Evolutionary conservation across 768 basidiomycete species (phyloP).

Genomic region (Astraeus odoratus): DNA sequence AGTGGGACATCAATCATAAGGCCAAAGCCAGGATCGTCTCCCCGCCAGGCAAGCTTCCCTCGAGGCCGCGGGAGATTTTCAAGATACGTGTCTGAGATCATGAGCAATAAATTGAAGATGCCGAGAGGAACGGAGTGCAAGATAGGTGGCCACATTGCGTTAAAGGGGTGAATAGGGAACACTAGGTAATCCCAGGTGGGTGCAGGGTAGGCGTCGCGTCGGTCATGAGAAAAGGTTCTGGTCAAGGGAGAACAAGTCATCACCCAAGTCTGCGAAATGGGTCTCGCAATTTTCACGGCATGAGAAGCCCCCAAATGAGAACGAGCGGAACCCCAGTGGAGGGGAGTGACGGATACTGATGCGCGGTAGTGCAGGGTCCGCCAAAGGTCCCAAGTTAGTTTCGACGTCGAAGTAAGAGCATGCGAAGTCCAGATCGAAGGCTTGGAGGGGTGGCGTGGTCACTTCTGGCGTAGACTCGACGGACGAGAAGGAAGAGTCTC

Average conservation of each 20-base stretch:
- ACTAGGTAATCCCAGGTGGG: conserved; percentile 16
- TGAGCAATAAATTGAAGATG: conserved; percentile 14
- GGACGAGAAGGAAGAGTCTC: conserved; percentile 46
- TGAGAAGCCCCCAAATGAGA: conserved; percentile 36
- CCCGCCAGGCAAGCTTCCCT: conserved; percentile 6
- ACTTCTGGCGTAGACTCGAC: conserved; percentile 53
- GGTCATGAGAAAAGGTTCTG: conserved; percentile 45
- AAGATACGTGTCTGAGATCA: conserved; percentile 13
- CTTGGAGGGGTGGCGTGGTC: conserved; percentile 31
- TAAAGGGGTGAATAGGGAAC: conserved; percentile 23
- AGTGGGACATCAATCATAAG: conserved; percentile 19
- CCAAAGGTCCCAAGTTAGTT: conserved; percentile 21
- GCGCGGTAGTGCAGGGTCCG: conserved; percentile 16
- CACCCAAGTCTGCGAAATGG: conserved; percentile 36
- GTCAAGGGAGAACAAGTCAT: conserved; percentile 33
- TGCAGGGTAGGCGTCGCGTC: conserved; percentile 16
- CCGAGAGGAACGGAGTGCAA: conserved; percentile 28
- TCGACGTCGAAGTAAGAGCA: no score
- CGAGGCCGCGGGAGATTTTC: conserved; percentile 14
- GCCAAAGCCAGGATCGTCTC: conserved; percentile 9
- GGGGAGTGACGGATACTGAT: conserved; percentile 16
- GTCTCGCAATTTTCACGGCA: conserved; percentile 24
- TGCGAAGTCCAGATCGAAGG: conserved; percentile 30
- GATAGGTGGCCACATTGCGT: conserved; percentile 27
- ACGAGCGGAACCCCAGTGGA: conserved; percentile 34